phyloP scores from a whole-genome alignment of 345 rosid species.

The Melastoma malabathricum region DNA sequence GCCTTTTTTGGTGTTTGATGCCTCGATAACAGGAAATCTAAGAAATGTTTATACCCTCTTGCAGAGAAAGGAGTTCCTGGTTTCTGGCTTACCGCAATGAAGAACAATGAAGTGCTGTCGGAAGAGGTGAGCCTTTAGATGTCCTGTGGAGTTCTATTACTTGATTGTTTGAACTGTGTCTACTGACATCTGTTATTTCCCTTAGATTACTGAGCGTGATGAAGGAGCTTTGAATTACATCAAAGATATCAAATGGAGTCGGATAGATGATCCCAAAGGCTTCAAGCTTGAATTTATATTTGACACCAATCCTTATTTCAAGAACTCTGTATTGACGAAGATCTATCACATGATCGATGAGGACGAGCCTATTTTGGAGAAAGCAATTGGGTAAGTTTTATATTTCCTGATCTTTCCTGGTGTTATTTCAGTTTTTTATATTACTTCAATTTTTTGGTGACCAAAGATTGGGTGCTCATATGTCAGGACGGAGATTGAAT shows the following conservation, averaged over 20 bases:
- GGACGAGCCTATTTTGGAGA: slow-evolving; percentile 88
- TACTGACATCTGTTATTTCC: background rate
- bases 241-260: slow-evolving; percentile 77
- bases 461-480: too few species aligned
- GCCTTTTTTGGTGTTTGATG: background rate
- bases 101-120: slow-evolving; percentile 76
- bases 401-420: background rate
- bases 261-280: slow-evolving; percentile 80
- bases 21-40: background rate
- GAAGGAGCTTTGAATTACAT: slow-evolving; percentile 84
- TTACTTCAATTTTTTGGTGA: too few species aligned
- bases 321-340: slow-evolving; percentile 71
- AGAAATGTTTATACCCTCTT: background rate
- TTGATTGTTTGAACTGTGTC: background rate
- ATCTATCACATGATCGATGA: slow-evolving; percentile 99
- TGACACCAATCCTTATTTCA: slow-evolving; percentile 85
- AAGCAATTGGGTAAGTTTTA: slow-evolving; percentile 72
- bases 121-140: slow-evolving; percentile 47
- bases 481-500: slow-evolving; percentile 77
- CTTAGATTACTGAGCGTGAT: slow-evolving; percentile 80
- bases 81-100: slow-evolving; percentile 93
- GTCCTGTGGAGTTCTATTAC: background rate
- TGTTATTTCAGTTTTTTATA: background rate
- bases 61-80: slow-evolving; percentile 94
- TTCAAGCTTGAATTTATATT: slow-evolving; percentile 93